Conservation (phyloP, 352 stramenopile genomes). For the Globisporangium megalacanthum region DNA sequence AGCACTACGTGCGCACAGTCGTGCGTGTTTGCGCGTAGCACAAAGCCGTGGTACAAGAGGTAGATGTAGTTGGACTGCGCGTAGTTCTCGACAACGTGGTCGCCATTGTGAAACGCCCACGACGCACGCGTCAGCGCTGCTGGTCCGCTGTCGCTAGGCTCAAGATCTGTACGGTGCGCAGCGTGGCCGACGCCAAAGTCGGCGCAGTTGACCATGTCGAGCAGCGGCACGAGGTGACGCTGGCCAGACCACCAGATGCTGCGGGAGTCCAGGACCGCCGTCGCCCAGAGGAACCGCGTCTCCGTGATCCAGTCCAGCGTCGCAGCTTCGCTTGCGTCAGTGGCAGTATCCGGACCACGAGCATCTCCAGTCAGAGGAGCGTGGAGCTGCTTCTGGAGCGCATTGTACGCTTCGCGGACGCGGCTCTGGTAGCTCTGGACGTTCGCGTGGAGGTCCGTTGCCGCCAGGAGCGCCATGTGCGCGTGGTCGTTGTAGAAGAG, state of each 20-base stretch:
- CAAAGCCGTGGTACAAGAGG: slow-evolving; percentile 90
- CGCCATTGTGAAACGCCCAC: slow-evolving; percentile 48
- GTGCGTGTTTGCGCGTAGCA: slow-evolving; percentile 65
- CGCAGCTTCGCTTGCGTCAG: neutral
- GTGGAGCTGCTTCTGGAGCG: slow-evolving; percentile 2
- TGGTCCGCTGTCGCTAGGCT: slow-evolving; percentile 4
- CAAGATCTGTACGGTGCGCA: slow-evolving; percentile 47
- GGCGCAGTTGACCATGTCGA: slow-evolving; percentile 93
- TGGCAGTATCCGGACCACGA: neutral
- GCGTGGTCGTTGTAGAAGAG: slow-evolving; percentile 40
- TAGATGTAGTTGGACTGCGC: slow-evolving; percentile 93
- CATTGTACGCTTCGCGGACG: slow-evolving; percentile 12
- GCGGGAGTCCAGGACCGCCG: slow-evolving; percentile 84
- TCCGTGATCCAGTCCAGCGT: slow-evolving; percentile 43
- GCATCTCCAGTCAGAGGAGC: neutral
- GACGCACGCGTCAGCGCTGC: slow-evolving; percentile 70
- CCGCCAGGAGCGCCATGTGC: slow-evolving; percentile 49
- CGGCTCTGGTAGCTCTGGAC: slow-evolving; percentile 33
- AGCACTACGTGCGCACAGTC: slow-evolving; percentile 79
- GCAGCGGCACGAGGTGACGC: slow-evolving; percentile 89
- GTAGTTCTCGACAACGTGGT: slow-evolving; percentile 92
- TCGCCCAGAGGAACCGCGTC: slow-evolving; percentile 73
- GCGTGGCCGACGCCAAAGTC: slow-evolving; percentile 34
- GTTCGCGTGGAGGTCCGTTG: slow-evolving; percentile 31
- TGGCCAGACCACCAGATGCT: slow-evolving; percentile 92